Evolutionary conservation across 148 eudicot species (phyloP), one percentile per base, ranked within the genome.

Genomic region (Rheum nobile): DNA sequence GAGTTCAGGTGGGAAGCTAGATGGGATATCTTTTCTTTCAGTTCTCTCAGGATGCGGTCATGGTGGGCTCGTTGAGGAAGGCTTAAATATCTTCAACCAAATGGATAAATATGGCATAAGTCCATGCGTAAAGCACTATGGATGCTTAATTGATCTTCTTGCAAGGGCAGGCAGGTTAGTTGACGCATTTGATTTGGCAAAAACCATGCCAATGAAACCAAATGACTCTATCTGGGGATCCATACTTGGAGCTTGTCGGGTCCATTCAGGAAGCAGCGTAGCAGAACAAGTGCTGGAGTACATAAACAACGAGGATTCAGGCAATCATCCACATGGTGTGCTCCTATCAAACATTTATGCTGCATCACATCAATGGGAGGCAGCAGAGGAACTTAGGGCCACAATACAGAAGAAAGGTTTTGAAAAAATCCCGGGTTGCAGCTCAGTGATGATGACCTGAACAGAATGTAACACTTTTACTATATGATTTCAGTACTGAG

Each of bases 21-120:
- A 88, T 75, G 75, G 43, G 16, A 78, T 87, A 21, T 83, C 92
- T 0, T 87, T 86, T 79, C 78, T 88, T 4, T 80, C 87, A 13
- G 86, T 87, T 81, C 84, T 88, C 74, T 88, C 88, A 34, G 92
- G 87, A 72, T 90, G 96, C 78, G 84, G 82, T 9, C 91, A 88
- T 82, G 88, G 85, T 28, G 92, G 96, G 39, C 75, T 83, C 35
- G 83, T 85, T 4, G 72, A 85, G 73, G 86, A 88, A 81, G 92
- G 92, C 26, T 75, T 88, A 31, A 80, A 78, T 73, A 70, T 71
- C 61, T 87, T 90, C 78, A 78, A 83, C 0, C 82, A 81, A 81
- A 86, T 90, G 84, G 77, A 84, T 59, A 83, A 76, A 74, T 83
- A 82, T 72, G 87, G 88, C 24, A 38, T 88, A 32, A 75, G 52